phyloP scores from a whole-genome alignment of 345 rosid species.

The Cardamine chenopodiifolia region DNA sequence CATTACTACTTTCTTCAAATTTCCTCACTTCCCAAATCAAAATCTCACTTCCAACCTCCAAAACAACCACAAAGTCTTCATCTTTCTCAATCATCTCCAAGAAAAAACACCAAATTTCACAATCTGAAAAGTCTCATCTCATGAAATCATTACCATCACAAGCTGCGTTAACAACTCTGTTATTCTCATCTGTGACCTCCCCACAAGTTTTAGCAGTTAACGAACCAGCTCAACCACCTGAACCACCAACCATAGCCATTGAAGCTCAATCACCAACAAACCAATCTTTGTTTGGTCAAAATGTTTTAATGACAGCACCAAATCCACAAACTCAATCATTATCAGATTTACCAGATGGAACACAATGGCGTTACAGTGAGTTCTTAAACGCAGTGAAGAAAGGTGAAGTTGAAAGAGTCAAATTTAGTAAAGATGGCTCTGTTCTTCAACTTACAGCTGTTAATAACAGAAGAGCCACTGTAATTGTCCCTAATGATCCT shows the following conservation, averaged over 20 bases:
- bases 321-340: constrained; percentile 52
- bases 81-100: constrained; percentile 30
- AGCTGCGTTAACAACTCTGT: constrained; percentile 57
- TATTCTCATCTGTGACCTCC: constrained; percentile 50
- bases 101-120: constrained; percentile 34
- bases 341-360: constrained; percentile 71
- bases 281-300: constrained; percentile 52
- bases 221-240: constrained; percentile 30
- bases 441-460: constrained; percentile 64
- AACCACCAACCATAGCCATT: constrained; percentile 20
- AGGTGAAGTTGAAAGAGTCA: constrained; percentile 75
- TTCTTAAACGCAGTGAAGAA: constrained; percentile 73
- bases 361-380: constrained; percentile 83
- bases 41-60: constrained; percentile 61
- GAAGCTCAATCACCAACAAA: constrained; percentile 53
- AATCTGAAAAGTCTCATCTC: constrained; percentile 28
- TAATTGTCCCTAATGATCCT: constrained; percentile 71
- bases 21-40: constrained; percentile 47
- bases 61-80: constrained; percentile 31
- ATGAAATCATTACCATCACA: constrained; percentile 42
- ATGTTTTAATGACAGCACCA: constrained; percentile 60
- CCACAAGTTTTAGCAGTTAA: constrained; percentile 61
- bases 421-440: constrained; percentile 76
- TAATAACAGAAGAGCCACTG: constrained; percentile 70
- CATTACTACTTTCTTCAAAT: constrained; percentile 49